Conservation (phyloP, 2,329 filamentous ascomycete genomes). For the Calonectria hawksworthii region DNA sequence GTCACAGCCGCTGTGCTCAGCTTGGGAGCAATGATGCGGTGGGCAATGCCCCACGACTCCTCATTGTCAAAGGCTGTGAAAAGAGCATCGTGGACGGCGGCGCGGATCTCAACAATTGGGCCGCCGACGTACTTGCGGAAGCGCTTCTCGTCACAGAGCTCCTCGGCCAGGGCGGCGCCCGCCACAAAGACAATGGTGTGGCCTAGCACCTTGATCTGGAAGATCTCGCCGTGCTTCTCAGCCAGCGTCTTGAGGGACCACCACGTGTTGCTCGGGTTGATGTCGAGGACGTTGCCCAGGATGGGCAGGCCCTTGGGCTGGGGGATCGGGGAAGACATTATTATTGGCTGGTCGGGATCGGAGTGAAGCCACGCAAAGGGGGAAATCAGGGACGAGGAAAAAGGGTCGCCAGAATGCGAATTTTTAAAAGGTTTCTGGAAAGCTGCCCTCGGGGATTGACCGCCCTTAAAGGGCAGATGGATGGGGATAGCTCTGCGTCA, state of each 20-base stretch:
- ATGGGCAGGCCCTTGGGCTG: constrained; percentile 53
- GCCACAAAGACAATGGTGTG: constrained; percentile 60
- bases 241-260: constrained; percentile 52
- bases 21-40: constrained; percentile 65
- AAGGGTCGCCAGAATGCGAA: background rate
- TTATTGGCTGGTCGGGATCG: too few species aligned
- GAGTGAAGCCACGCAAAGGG: too few species aligned
- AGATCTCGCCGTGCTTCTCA: constrained; percentile 55
- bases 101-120: constrained; percentile 66
- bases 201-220: constrained; percentile 53
- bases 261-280: constrained; percentile 54
- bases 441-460: constrained; percentile 7
- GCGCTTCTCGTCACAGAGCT: constrained; percentile 66
- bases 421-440: background rate
- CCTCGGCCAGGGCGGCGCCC: constrained; percentile 61
- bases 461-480: constrained; percentile 16
- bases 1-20: constrained; percentile 52
- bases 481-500: constrained; percentile 10
- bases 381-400: background rate
- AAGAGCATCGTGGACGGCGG: constrained; percentile 64
- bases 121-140: constrained; percentile 69
- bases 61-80: constrained; percentile 67
- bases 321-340: constrained; percentile 54
- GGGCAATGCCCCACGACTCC: constrained; percentile 63
- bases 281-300: constrained; percentile 54